These are phyloP conservation scores for Acanthamoeba sp. DNA, from an alignment of 208 protist genomes.

Conservation along the genomic window DNA sequence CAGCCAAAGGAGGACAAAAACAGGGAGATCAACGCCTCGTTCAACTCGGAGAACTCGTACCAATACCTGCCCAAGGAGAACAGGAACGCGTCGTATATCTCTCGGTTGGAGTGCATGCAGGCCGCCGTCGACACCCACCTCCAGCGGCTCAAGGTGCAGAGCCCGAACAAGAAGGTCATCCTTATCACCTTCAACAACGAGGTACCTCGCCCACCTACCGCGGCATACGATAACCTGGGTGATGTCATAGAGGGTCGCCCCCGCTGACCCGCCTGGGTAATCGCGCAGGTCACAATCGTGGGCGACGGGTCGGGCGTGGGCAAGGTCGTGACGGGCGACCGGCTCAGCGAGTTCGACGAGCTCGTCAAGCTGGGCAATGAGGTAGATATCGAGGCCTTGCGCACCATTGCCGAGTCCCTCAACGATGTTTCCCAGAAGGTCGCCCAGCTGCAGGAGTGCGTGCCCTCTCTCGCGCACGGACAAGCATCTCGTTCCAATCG, in stretches of 20 bases:
- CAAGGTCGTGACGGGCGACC: conserved; percentile 72
- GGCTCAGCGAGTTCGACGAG: conserved; percentile 38
- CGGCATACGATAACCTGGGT: no score
- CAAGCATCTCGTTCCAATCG: neutral
- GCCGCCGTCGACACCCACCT: conserved; percentile 54
- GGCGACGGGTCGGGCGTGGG: neutral
- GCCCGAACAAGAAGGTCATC: conserved; percentile 67
- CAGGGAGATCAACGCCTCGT: conserved; percentile 28
- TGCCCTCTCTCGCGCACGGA: neutral
- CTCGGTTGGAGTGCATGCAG: conserved; percentile 70
- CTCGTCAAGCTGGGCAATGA: neutral
- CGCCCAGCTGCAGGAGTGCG: conserved; percentile 13
- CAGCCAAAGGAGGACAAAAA: neutral
- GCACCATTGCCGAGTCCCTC: conserved; percentile 48
- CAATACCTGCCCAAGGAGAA: conserved; percentile 29
- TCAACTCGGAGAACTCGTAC: conserved; percentile 9
- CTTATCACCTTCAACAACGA: conserved; percentile 77
- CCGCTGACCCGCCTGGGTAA: no score
- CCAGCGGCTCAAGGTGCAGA: conserved; percentile 51
- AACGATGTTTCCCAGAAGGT: conserved; percentile 30
- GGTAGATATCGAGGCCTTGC: neutral
- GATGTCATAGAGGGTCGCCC: no score
- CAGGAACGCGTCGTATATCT: conserved; percentile 71
- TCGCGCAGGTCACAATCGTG: conserved; percentile 31
- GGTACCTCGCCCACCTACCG: neutral